These are phyloP conservation scores for Cyclocybe cylindracea DNA, from an alignment of 768 basidiomycete genomes.

Conservation along the genomic window DNA sequence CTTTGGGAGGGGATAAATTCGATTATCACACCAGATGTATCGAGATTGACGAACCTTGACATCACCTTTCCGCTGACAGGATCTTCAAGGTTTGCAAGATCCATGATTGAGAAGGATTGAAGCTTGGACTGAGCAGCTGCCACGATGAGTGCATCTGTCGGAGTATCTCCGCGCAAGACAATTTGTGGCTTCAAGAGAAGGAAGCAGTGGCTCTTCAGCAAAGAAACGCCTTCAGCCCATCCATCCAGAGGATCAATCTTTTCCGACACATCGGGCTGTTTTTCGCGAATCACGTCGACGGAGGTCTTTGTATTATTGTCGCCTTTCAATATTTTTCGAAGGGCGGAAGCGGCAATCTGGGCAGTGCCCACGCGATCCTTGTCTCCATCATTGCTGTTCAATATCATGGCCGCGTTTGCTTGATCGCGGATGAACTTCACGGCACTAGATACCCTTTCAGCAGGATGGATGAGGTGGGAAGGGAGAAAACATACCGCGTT, in stretches of 20 bases:
- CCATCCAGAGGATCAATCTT: slow-evolving; percentile 63
- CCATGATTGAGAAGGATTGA: slow-evolving; percentile 80
- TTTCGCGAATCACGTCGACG: slow-evolving; percentile 34
- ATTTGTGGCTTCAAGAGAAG: slow-evolving; percentile 92
- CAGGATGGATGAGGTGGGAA: neutral
- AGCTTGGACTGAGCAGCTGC: slow-evolving; percentile 82
- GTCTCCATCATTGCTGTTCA: slow-evolving; percentile 22
- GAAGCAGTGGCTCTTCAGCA: slow-evolving; percentile 75
- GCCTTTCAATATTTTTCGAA: slow-evolving; percentile 61
- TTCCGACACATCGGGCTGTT: slow-evolving; percentile 28
- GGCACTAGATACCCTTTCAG: slow-evolving; percentile 45
- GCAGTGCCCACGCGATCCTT: slow-evolving; percentile 44
- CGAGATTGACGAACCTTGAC: slow-evolving; percentile 59
- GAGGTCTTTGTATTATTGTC: slow-evolving; percentile 54
- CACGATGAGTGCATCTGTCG: slow-evolving; percentile 62
- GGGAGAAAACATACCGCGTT: slow-evolving; percentile 55
- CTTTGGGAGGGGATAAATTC: slow-evolving; percentile 35
- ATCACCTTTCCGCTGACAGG: slow-evolving; percentile 84
- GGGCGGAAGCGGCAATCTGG: slow-evolving; percentile 64
- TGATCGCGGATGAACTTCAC: slow-evolving; percentile 89
- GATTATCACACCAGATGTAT: neutral
- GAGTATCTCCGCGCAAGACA: slow-evolving; percentile 63
- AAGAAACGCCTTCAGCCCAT: slow-evolving; percentile 71
- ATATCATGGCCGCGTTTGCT: slow-evolving; percentile 49
- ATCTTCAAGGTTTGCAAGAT: slow-evolving; percentile 76